These are phyloP conservation scores for Lycium ferocissimum DNA, from an alignment of 257 asterid species.

Conservation along the genomic window DNA sequence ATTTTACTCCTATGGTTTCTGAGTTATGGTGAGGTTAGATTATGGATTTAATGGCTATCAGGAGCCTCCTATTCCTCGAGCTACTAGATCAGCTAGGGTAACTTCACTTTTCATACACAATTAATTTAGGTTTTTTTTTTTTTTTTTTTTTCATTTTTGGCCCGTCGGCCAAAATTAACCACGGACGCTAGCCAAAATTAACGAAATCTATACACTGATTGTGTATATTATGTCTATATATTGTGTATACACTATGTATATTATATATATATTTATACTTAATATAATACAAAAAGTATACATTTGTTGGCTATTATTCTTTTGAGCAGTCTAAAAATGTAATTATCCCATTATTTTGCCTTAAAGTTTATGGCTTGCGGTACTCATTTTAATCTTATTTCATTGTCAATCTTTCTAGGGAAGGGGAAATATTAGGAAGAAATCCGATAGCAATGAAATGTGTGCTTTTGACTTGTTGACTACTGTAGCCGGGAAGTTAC, in stretches of 20 bases:
- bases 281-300: too few species aligned
- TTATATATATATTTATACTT: too few species aligned
- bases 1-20: slow-evolving; percentile 60
- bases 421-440: slow-evolving; percentile 65
- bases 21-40: slow-evolving; percentile 84
- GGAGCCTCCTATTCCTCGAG: slow-evolving; percentile 83
- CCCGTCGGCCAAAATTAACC: too few species aligned
- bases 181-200: too few species aligned
- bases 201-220: too few species aligned
- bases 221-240: too few species aligned
- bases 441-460: slow-evolving; percentile 59
- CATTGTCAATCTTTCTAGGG: slow-evolving; percentile 54
- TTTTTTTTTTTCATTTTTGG: too few species aligned
- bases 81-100: slow-evolving; percentile 92
- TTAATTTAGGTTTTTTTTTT: too few species aligned
- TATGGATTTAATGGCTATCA: slow-evolving; percentile 78
- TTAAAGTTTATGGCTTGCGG: slow-evolving; percentile 28
- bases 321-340: too few species aligned
- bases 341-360: neutral
- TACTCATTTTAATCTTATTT: slow-evolving; percentile 34
- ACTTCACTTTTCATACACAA: slow-evolving; percentile 27
- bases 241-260: too few species aligned
- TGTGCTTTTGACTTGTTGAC: slow-evolving; percentile 90
- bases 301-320: too few species aligned
- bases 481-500: slow-evolving; percentile 81